Evolutionary conservation across 2,329 filamentous ascomycete species (phyloP).

Genomic region (Arthrinium phaeospermum): DNA sequence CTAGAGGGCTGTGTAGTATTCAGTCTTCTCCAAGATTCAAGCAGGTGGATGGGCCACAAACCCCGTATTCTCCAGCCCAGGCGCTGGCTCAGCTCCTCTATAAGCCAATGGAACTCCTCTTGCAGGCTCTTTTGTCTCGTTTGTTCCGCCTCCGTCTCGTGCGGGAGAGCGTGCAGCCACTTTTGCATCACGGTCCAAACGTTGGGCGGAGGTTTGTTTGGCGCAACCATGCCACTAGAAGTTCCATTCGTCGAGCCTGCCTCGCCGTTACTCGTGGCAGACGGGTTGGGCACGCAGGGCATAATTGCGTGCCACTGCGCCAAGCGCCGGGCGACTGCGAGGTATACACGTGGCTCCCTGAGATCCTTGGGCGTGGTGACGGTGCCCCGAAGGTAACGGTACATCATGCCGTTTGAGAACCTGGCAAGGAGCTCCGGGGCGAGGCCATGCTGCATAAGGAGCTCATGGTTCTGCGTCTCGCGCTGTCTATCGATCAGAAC

Average conservation of each 20-base stretch:
- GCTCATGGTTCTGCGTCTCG: conserved; percentile 79
- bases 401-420: conserved; percentile 95
- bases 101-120: conserved; percentile 73
- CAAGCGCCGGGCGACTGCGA: conserved; percentile 80
- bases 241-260: conserved; percentile 37
- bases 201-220: conserved; percentile 78
- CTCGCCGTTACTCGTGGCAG: conserved; percentile 43
- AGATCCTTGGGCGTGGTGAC: conserved; percentile 84
- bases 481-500: conserved; percentile 95
- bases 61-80: conserved; percentile 76
- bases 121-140: conserved; percentile 73
- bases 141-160: conserved; percentile 70
- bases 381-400: conserved; percentile 84
- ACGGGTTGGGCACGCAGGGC: conserved; percentile 55
- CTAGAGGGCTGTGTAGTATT: conserved; percentile 31
- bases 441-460: conserved; percentile 81
- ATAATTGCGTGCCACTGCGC: conserved; percentile 90
- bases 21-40: neutral
- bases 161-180: conserved; percentile 88
- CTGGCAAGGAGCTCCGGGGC: conserved; percentile 87
- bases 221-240: conserved; percentile 52
- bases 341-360: conserved; percentile 75
- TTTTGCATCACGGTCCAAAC: conserved; percentile 96
- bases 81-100: conserved; percentile 74
- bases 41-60: conserved; percentile 48